These are phyloP conservation scores for Botrytis deweyae DNA, from an alignment of 2,329 filamentous ascomycete genomes.

Conservation along the genomic window DNA sequence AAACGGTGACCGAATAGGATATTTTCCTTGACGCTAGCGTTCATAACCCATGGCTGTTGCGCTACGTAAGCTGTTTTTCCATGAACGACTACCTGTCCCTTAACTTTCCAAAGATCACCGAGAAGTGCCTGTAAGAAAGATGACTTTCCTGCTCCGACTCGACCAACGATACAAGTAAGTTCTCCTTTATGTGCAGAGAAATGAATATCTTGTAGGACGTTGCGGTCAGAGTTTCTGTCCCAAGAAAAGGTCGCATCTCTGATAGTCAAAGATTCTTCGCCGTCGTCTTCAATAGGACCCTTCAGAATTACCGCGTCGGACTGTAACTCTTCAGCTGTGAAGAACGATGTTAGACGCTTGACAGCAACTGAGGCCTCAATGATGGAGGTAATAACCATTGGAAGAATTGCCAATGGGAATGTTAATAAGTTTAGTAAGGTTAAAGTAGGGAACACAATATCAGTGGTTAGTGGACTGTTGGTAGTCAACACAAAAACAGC, in stretches of 20 bases:
- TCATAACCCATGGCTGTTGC: conserved; percentile 95
- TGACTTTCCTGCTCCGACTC: conserved; percentile 94
- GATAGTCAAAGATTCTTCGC: conserved; percentile 83
- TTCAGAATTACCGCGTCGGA: conserved; percentile 72
- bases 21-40: conserved; percentile 94
- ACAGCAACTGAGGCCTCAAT: conserved; percentile 96
- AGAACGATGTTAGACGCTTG: conserved; percentile 77
- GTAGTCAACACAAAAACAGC: conserved; percentile 87
- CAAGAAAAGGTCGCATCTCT: conserved; percentile 89
- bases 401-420: conserved; percentile 89
- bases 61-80: conserved; percentile 88
- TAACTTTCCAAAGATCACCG: conserved; percentile 87
- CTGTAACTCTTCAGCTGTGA: conserved; percentile 87
- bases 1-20: conserved; percentile 95
- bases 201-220: conserved; percentile 77
- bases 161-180: conserved; percentile 86
- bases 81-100: conserved; percentile 78
- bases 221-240: conserved; percentile 76
- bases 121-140: conserved; percentile 86
- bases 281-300: conserved; percentile 68
- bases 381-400: conserved; percentile 96
- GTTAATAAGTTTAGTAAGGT: conserved; percentile 95
- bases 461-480: conserved; percentile 78
- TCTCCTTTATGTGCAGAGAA: conserved; percentile 91
- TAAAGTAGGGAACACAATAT: conserved; percentile 91